Conservation (phyloP, 1,139 yeast genomes). For the Lodderomyces oxycetoniae region DNA sequence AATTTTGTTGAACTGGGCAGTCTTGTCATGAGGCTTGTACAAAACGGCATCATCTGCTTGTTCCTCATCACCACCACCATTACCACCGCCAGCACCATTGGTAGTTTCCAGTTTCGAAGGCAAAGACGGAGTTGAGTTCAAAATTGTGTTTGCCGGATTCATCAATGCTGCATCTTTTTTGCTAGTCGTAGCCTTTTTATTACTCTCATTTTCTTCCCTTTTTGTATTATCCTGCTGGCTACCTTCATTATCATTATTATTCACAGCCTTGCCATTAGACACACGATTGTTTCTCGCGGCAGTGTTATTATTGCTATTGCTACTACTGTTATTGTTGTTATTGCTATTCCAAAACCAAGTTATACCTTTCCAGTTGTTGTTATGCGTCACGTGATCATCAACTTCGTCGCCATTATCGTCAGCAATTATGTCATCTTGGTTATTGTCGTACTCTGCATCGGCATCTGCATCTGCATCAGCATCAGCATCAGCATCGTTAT, state of each 20-base stretch:
- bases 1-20: conserved; percentile 39
- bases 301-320: neutral
- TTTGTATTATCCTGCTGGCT: neutral
- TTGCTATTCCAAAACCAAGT: conserved; percentile 39
- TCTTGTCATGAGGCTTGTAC: conserved; percentile 42
- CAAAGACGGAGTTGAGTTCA: conserved; percentile 30
- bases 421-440: conserved; percentile 22
- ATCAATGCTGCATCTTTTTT: conserved; percentile 7
- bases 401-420: conserved; percentile 31
- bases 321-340: conserved; percentile 1
- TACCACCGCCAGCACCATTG: too few relatives aligned
- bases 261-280: conserved; percentile 1
- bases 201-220: conserved; percentile 3
- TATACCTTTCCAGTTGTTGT: conserved; percentile 27
- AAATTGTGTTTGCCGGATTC: conserved; percentile 29
- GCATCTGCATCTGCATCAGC: conserved; percentile 26
- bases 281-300: neutral
- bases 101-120: conserved; percentile 18
- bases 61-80: too few relatives aligned
- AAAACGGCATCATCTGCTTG: conserved; percentile 42
- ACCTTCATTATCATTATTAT: conserved; percentile 1
- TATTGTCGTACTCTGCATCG: conserved; percentile 10
- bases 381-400: conserved; percentile 28
- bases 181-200: conserved; percentile 11
- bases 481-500: conserved; percentile 23